Conservation (phyloP, 1,284 basidiomycete species). For the Naganishia liquefaciens region DNA sequence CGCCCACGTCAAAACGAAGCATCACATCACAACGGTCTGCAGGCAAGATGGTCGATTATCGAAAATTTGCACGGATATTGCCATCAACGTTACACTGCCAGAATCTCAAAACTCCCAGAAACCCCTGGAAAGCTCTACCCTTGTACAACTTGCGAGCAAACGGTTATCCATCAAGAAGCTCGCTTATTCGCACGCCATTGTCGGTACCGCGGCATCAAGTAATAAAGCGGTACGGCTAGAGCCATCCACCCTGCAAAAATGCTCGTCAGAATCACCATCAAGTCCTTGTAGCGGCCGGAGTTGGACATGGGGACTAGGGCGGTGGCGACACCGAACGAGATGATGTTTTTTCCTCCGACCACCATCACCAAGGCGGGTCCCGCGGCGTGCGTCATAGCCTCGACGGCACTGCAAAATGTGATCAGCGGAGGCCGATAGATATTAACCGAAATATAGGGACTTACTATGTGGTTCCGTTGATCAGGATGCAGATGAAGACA, state of each 20-base stretch:
- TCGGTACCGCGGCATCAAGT: conserved; percentile 28
- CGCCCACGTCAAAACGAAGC: too few species aligned
- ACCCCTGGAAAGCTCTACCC: too few species aligned
- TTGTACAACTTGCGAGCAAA: too few species aligned
- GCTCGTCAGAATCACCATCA: conserved; percentile 15
- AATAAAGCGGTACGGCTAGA: conserved; percentile 25
- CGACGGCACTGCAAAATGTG: conserved; percentile 12
- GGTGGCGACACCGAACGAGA: conserved; percentile 27
- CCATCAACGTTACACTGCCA: too few species aligned
- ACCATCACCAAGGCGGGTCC: conserved; percentile 31
- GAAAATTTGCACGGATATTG: too few species aligned
- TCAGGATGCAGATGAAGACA: conserved; percentile 23
- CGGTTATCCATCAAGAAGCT: neutral
- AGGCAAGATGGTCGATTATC: too few species aligned
- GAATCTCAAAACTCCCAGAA: too few species aligned
- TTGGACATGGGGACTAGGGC: conserved; percentile 24
- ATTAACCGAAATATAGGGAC: neutral
- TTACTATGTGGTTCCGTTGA: conserved; percentile 30
- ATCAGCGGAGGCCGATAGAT: neutral
- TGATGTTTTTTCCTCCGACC: conserved; percentile 29
- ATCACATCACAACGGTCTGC: too few species aligned
- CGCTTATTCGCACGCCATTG: conserved; percentile 14
- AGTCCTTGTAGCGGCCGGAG: conserved; percentile 5
- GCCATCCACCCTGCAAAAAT: conserved; percentile 20
- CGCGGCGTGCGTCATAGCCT: conserved; percentile 28